A percentile compares a stretch with the other conserved stretches of the same genome.
These are phyloP conservation scores for Roridomyces roridus DNA, from an alignment of 768 basidiomycete genomes.

Conservation along the genomic window DNA sequence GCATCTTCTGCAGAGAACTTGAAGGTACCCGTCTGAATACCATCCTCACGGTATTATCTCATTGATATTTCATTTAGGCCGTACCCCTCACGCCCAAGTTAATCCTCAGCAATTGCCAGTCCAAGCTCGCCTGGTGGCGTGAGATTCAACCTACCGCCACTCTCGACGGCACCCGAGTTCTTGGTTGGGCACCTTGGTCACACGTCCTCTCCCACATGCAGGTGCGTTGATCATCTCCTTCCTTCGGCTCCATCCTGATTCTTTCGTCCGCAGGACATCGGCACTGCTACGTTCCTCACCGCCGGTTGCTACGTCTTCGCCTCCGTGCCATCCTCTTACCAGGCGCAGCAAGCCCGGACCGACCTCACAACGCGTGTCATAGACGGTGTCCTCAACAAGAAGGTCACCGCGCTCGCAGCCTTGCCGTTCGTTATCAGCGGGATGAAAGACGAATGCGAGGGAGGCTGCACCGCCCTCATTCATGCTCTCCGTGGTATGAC, in stretches of 20 bases:
- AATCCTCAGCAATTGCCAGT: slow-evolving; percentile 2
- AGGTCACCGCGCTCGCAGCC: slow-evolving; percentile 6
- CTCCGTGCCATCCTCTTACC: slow-evolving; percentile 13
- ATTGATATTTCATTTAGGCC: background rate
- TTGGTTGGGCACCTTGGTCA: slow-evolving; percentile 25
- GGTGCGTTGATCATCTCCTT: background rate
- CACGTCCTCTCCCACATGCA: slow-evolving; percentile 21
- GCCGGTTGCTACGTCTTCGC: slow-evolving; percentile 26
- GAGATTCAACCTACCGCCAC: background rate
- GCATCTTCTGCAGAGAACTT: slow-evolving; percentile 5
- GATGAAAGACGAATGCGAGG: slow-evolving; percentile 15
- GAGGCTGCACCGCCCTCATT: background rate
- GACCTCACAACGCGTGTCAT: slow-evolving; percentile 5
- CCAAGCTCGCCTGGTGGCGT: slow-evolving; percentile 22
- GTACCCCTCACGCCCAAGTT: slow-evolving; percentile 16
- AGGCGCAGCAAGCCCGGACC: background rate
- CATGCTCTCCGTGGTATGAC: slow-evolving; percentile 5
- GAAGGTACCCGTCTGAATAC: background rate
- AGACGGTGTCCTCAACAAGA: slow-evolving; percentile 5
- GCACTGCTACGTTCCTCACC: slow-evolving; percentile 12
- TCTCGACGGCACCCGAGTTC: slow-evolving; percentile 14
- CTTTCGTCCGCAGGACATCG: slow-evolving; percentile 7
- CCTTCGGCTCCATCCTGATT: background rate
- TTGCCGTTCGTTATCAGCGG: slow-evolving; percentile 17
- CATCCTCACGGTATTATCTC: background rate